These are phyloP conservation scores for Elsinoe arachidis DNA, from an alignment of 2,329 filamentous ascomycete genomes.

Conservation along the genomic window DNA sequence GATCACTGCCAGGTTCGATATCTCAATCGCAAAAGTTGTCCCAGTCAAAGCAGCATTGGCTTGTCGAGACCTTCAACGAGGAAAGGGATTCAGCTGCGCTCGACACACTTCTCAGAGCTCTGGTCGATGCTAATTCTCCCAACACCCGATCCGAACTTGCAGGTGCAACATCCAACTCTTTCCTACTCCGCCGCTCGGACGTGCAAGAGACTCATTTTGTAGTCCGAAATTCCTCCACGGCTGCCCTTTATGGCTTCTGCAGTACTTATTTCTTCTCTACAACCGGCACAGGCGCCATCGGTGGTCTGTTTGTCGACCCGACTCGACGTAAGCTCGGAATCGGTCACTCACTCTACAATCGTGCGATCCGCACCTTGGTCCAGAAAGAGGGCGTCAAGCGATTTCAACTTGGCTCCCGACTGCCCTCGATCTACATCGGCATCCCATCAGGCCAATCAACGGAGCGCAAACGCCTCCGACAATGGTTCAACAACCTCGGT, in stretches of 20 bases:
- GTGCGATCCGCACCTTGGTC: constrained; percentile 67
- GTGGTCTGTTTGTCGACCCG: constrained; percentile 83
- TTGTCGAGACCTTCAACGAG: constrained; percentile 80
- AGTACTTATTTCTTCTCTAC: constrained; percentile 72
- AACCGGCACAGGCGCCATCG: constrained; percentile 66
- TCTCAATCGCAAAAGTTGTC: constrained; percentile 79
- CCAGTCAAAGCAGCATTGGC: constrained; percentile 89
- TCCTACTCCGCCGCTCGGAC: constrained; percentile 61
- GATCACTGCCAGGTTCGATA: constrained; percentile 59
- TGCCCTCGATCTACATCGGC: constrained; percentile 80
- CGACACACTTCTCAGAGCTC: constrained; percentile 62
- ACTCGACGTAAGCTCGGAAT: constrained; percentile 70
- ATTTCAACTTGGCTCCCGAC: constrained; percentile 70
- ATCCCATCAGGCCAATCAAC: constrained; percentile 61
- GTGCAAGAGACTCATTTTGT: constrained; percentile 82
- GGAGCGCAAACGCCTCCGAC: constrained; percentile 53
- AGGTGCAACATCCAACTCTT: constrained; percentile 62
- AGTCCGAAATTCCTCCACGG: constrained; percentile 86
- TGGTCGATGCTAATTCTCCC: constrained; percentile 58
- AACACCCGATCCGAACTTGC: constrained; percentile 60
- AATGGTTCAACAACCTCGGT: constrained; percentile 83
- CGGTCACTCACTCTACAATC: constrained; percentile 77
- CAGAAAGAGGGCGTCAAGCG: constrained; percentile 66
- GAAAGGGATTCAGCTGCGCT: constrained; percentile 66
- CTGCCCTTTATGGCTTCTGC: constrained; percentile 84